A percentile compares a stretch with the other conserved stretches of the same genome.
Conservation (phyloP, 148 eudicot genomes). For the Salicornia ramosissima region DNA sequence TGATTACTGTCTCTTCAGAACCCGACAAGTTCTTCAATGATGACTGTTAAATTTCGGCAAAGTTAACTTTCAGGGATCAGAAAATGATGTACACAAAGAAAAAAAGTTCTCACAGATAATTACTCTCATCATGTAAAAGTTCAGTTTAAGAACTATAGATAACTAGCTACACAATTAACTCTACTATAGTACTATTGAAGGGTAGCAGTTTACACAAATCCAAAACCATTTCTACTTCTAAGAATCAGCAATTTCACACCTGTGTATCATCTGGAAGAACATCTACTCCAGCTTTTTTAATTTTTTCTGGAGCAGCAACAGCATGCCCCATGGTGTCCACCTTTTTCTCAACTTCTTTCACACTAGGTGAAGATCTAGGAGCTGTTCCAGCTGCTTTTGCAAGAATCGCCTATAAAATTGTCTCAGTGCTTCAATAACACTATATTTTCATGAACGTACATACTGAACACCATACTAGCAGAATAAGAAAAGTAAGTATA, state of each 20-base stretch:
- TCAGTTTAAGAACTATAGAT: not conserved
- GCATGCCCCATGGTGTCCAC: slow-evolving; percentile 29
- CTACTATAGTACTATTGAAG: not conserved
- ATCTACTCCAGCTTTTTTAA: slow-evolving; percentile 36
- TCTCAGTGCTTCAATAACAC: not conserved
- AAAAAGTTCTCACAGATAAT: not conserved
- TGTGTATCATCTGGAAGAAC: slow-evolving; percentile 26
- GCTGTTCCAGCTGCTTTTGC: slow-evolving; percentile 54
- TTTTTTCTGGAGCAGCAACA: slow-evolving; percentile 36
- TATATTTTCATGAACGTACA: not conserved
- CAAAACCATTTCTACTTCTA: not conserved
- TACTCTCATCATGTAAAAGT: slow-evolving; percentile 2
- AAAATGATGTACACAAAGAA: not conserved
- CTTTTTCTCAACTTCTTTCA: slow-evolving; percentile 37
- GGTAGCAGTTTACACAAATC: not conserved
- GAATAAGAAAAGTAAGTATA: not conserved
- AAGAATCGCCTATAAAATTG: slow-evolving; percentile 54
- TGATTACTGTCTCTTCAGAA: slow-evolving; percentile 21
- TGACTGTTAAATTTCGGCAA: slow-evolving; percentile 40
- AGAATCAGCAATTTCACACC: slow-evolving; percentile 23
- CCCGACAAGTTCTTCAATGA: slow-evolving; percentile 16
- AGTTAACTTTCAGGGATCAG: slow-evolving; percentile 18
- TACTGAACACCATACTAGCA: not conserved
- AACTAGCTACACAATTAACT: slow-evolving; percentile 1
- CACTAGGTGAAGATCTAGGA: slow-evolving; percentile 31